A percentile compares a stretch with the other conserved stretches of the same genome.
phyloP scores from a whole-genome alignment of 1,139 yeast species.

The Candida gigantensis region DNA sequence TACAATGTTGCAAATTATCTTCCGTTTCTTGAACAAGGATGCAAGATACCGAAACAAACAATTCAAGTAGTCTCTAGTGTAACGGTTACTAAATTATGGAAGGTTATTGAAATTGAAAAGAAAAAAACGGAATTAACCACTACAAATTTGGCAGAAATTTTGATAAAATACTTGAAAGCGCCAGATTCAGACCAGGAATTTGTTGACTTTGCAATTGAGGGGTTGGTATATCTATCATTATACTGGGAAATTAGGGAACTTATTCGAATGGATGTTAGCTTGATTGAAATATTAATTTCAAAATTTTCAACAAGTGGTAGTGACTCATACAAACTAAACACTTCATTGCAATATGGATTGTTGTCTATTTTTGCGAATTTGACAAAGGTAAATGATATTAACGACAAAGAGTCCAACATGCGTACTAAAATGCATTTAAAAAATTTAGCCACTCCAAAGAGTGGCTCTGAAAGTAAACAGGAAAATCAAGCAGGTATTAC shows the following conservation, averaged over 20 bases:
- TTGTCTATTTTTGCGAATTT: conserved; percentile 39
- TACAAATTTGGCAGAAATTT: conserved; percentile 21
- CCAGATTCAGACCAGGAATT: conserved; percentile 10
- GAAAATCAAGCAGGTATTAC: conserved; percentile 30
- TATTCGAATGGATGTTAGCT: conserved; percentile 34
- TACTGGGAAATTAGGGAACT: conserved; percentile 30
- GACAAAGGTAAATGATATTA: conserved; percentile 29
- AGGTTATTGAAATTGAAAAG: conserved; percentile 30
- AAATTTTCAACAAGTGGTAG: conserved; percentile 11
- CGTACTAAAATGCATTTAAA: conserved; percentile 32
- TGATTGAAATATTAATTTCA: conserved; percentile 24
- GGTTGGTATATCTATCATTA: conserved; percentile 48
- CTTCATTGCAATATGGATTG: conserved; percentile 35
- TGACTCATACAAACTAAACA: conserved; percentile 6
- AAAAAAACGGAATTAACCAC: conserved; percentile 21
- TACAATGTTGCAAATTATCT: conserved; percentile 33
- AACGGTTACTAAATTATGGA: conserved; percentile 47
- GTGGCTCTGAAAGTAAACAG: conserved; percentile 19
- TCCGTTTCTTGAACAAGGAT: conserved; percentile 22
- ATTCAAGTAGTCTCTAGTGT: conserved; percentile 35
- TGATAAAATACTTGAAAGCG: conserved; percentile 19
- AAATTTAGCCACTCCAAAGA: conserved; percentile 32
- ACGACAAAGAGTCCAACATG: conserved; percentile 11
- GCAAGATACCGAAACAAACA: conserved; percentile 14
- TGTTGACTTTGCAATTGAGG: conserved; percentile 38